These are phyloP conservation scores for Diaporthe amygdali DNA, from an alignment of 2,329 filamentous ascomycete genomes.

Conservation along the genomic window DNA sequence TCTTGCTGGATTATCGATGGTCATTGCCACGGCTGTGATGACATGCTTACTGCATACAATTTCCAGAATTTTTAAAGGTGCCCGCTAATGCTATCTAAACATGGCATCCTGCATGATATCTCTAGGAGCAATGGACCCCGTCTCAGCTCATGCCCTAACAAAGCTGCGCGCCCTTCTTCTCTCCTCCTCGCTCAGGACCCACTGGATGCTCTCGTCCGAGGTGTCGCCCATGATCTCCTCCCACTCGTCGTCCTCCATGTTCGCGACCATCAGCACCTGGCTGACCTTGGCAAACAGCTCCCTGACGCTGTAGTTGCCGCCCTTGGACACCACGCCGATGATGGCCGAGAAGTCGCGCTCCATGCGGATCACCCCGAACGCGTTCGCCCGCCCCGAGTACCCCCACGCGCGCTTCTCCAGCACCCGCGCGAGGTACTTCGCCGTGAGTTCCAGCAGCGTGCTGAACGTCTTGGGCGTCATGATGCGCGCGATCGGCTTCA, in stretches of 20 bases:
- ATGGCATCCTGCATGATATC: not conserved
- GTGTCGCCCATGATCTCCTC: constrained; percentile 68
- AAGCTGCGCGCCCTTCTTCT: constrained; percentile 73
- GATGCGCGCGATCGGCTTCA: constrained; percentile 82
- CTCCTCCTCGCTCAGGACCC: constrained; percentile 77
- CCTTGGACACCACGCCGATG: constrained; percentile 69
- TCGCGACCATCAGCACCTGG: constrained; percentile 85
- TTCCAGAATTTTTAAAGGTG: not conserved
- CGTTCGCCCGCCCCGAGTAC: constrained; percentile 79
- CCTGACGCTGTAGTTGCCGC: constrained; percentile 77
- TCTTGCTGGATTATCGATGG: too few species aligned
- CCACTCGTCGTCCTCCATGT: constrained; percentile 97
- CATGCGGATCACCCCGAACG: constrained; percentile 80
- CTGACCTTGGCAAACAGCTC: constrained; percentile 78
- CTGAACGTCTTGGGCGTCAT: constrained; percentile 80
- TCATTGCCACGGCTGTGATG: too few species aligned
- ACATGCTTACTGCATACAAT: not conserved
- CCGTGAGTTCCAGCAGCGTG: constrained; percentile 75
- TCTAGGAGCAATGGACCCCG: not conserved
- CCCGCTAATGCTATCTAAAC: constrained; percentile 6
- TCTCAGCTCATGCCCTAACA: constrained; percentile 46
- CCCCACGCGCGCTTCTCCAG: constrained; percentile 89
- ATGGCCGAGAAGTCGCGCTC: constrained; percentile 85
- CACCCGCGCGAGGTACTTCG: constrained; percentile 75
- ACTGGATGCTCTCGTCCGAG: constrained; percentile 69